phyloP scores from a whole-genome alignment of 495 filamentous ascomycete genomes.

The Talaromyces nanjingensis region DNA sequence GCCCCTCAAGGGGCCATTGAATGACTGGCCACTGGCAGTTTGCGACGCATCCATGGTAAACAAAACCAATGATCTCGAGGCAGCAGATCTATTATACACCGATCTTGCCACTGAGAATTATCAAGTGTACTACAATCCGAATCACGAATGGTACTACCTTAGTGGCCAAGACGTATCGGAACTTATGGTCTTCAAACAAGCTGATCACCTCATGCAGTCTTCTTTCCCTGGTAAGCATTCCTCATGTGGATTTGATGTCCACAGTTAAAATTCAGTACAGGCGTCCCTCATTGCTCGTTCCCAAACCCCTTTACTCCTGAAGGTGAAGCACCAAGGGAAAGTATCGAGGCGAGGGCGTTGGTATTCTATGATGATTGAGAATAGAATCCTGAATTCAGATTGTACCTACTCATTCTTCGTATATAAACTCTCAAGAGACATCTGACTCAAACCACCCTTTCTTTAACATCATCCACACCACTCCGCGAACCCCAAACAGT shows the following conservation, averaged over 20 bases:
- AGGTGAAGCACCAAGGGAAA: constrained; percentile 11
- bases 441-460: not conserved
- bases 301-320: not conserved
- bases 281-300: not conserved
- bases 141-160: constrained; percentile 12
- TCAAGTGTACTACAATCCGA: constrained; percentile 5
- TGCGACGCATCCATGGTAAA: constrained; percentile 9
- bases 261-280: not conserved
- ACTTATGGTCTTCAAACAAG: constrained; percentile 9
- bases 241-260: not conserved
- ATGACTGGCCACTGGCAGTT: constrained; percentile 10
- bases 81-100: constrained; percentile 7
- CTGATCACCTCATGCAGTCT: not conserved
- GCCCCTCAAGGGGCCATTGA: constrained; percentile 10
- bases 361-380: not conserved
- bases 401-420: not conserved
- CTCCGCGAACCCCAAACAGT: not conserved
- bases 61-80: constrained; percentile 4
- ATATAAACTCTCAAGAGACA: not conserved
- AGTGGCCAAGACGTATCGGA: constrained; percentile 9
- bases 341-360: not conserved
- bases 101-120: constrained; percentile 10
- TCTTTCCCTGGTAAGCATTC: not conserved
- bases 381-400: not conserved
- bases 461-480: not conserved